Evolutionary conservation across 2,329 filamentous ascomycete species (phyloP).

Genomic region (Colletotrichum sp.): DNA sequence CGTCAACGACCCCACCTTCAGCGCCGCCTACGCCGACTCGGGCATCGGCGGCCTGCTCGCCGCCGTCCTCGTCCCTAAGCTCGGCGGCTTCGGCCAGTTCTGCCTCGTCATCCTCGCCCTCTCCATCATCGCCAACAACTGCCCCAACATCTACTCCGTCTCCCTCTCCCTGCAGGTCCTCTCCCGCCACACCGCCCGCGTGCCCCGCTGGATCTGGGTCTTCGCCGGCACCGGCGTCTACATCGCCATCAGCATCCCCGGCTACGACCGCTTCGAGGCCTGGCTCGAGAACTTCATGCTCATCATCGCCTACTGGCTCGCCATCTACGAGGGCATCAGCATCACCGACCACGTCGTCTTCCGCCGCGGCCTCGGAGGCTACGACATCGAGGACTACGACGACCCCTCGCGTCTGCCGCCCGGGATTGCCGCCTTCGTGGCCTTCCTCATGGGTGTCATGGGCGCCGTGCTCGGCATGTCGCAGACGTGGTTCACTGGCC

Average conservation of each 20-base stretch:
- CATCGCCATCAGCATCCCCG: slow-evolving; percentile 73
- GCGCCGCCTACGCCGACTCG: slow-evolving; percentile 38
- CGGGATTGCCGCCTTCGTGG: slow-evolving; percentile 65
- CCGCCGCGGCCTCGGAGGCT: slow-evolving; percentile 65
- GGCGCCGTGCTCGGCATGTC: slow-evolving; percentile 75
- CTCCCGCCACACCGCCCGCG: slow-evolving; percentile 58
- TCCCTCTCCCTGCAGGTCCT: slow-evolving; percentile 72
- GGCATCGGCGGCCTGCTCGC: slow-evolving; percentile 71
- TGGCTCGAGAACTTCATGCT: slow-evolving; percentile 76
- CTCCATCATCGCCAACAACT: slow-evolving; percentile 74
- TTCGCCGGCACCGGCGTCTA: slow-evolving; percentile 66
- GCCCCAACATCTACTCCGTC: slow-evolving; percentile 75
- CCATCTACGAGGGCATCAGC: slow-evolving; percentile 73
- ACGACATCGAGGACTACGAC: slow-evolving; percentile 64
- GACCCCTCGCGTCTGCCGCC: slow-evolving; percentile 62
- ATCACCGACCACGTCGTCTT: slow-evolving; percentile 73
- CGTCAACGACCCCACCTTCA: slow-evolving; percentile 55
- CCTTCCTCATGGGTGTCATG: slow-evolving; percentile 68
- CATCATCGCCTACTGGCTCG: slow-evolving; percentile 74
- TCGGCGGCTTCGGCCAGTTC: slow-evolving; percentile 75
- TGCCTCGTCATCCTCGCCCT: slow-evolving; percentile 71
- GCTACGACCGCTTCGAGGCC: slow-evolving; percentile 67
- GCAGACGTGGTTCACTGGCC: slow-evolving; percentile 72
- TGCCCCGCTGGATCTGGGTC: slow-evolving; percentile 74
- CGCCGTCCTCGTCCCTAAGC: slow-evolving; percentile 65